A percentile compares a stretch with the other conserved stretches of the same genome.
These are phyloP conservation scores for Reticulascus tulasneorum DNA, from an alignment of 2,329 filamentous ascomycete species.

Conservation along the genomic window DNA sequence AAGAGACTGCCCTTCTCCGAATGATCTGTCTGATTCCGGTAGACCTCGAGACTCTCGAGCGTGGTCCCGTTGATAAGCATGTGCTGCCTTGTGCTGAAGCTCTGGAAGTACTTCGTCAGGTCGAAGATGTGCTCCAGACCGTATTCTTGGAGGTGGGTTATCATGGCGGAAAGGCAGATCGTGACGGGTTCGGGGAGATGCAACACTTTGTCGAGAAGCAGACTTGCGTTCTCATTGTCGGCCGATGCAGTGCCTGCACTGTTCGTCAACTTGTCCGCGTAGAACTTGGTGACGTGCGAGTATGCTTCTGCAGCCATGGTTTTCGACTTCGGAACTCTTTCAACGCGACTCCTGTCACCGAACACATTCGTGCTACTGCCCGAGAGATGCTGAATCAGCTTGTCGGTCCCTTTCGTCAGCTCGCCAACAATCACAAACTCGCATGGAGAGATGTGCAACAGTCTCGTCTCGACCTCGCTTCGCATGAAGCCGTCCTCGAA, in stretches of 20 bases:
- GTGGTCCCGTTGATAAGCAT: conserved; percentile 97
- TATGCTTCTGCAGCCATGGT: conserved; percentile 81
- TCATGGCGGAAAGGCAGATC: conserved; percentile 94
- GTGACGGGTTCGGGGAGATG: conserved; percentile 81
- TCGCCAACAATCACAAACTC: conserved; percentile 92
- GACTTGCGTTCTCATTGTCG: conserved; percentile 52
- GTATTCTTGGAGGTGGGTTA: conserved; percentile 86
- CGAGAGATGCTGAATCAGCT: conserved; percentile 84
- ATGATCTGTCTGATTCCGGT: conserved; percentile 89
- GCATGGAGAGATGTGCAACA: conserved; percentile 92
- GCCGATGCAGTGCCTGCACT: conserved; percentile 6
- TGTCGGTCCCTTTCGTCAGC: conserved; percentile 85
- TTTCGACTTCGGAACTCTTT: conserved; percentile 70
- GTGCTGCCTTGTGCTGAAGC: conserved; percentile 88
- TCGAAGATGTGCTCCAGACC: conserved; percentile 94
- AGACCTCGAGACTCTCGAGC: conserved; percentile 88
- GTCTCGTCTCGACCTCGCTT: conserved; percentile 89
- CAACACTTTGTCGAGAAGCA: conserved; percentile 80
- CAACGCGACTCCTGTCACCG: conserved; percentile 83
- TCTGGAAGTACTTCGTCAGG: conserved; percentile 93
- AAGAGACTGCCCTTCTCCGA: conserved; percentile 83
- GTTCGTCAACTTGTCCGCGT: conserved; percentile 76
- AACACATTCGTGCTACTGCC: conserved; percentile 89
- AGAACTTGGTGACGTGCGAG: conserved; percentile 89
- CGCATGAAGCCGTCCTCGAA: conserved; percentile 99